Conservation (phyloP, 2,329 filamentous ascomycete species). For the Myriosclerotinia curreyana region DNA sequence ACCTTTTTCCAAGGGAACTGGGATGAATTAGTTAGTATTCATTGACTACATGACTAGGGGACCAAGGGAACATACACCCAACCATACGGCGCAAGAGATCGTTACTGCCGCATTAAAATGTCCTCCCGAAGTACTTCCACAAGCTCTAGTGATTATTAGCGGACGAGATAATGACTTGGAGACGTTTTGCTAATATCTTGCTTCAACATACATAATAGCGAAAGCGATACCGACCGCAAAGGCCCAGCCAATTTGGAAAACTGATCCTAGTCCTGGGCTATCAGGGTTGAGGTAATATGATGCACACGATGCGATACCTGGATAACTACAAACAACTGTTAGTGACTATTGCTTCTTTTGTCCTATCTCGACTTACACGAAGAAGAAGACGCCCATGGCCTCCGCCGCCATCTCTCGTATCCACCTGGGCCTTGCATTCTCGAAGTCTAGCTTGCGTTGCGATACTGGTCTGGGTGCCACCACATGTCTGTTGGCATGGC, state of each 20-base stretch:
- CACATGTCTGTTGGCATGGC: constrained; percentile 50
- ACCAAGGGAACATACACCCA: constrained; percentile 42
- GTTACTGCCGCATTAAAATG: constrained; percentile 55
- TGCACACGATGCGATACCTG: constrained; percentile 53
- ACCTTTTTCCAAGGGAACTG: constrained; percentile 56
- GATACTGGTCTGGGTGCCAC: constrained; percentile 50
- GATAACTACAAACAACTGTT: constrained; percentile 37
- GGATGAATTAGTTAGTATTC: constrained; percentile 6
- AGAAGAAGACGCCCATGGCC: constrained; percentile 56
- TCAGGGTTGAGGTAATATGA: constrained; percentile 49
- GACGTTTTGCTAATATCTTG: not conserved
- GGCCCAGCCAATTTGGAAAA: constrained; percentile 55
- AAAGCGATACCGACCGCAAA: constrained; percentile 57
- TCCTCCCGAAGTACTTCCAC: constrained; percentile 52
- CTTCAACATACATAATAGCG: constrained; percentile 47
- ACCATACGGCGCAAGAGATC: constrained; percentile 48
- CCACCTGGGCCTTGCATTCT: constrained; percentile 51
- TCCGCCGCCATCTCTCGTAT: constrained; percentile 55
- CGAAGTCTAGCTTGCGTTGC: constrained; percentile 53
- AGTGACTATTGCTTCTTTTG: not conserved
- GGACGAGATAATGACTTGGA: not conserved
- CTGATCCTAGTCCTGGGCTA: constrained; percentile 46
- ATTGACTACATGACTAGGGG: not conserved
- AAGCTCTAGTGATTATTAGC: constrained; percentile 38
- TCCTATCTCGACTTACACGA: constrained; percentile 40